Percentiles rank a stretch among this genome's conserved stretches.
Evolutionary conservation across 2,329 filamentous ascomycete genomes (phyloP).

Genomic region (Cladosporium oxysporum): DNA sequence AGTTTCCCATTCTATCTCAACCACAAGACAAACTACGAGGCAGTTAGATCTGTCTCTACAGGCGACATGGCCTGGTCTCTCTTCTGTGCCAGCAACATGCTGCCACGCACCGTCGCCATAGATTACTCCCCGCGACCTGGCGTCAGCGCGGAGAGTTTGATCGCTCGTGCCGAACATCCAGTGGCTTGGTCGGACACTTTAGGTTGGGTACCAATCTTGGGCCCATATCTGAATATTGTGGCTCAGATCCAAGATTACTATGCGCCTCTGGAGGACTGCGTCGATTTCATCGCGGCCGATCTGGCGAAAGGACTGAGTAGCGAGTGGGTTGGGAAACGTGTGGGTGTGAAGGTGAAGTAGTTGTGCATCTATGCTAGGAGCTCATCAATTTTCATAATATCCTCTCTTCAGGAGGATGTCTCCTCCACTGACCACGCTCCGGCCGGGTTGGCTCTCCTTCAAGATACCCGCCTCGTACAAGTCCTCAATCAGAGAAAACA

Average conservation of each 20-base stretch:
- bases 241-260: conserved; percentile 37
- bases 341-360: conserved; percentile 32
- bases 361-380: background rate
- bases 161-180: conserved; percentile 35
- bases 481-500: conserved; percentile 56
- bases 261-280: conserved; percentile 45
- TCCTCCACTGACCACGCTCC: conserved; percentile 42
- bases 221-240: conserved; percentile 24
- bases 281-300: conserved; percentile 46
- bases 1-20: conserved; percentile 1
- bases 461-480: conserved; percentile 54
- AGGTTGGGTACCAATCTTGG: background rate
- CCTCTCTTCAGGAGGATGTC: conserved; percentile 39
- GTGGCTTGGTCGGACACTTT: conserved; percentile 34
- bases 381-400: background rate
- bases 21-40: background rate
- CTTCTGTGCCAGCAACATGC: conserved; percentile 1
- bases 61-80: background rate
- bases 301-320: conserved; percentile 30
- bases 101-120: background rate
- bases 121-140: background rate
- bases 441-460: conserved; percentile 47
- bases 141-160: conserved; percentile 25
- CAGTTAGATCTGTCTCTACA: background rate
- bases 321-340: conserved; percentile 38